Evolutionary conservation across 768 basidiomycete species (phyloP).

Genomic region (Phylloporus sp.): DNA sequence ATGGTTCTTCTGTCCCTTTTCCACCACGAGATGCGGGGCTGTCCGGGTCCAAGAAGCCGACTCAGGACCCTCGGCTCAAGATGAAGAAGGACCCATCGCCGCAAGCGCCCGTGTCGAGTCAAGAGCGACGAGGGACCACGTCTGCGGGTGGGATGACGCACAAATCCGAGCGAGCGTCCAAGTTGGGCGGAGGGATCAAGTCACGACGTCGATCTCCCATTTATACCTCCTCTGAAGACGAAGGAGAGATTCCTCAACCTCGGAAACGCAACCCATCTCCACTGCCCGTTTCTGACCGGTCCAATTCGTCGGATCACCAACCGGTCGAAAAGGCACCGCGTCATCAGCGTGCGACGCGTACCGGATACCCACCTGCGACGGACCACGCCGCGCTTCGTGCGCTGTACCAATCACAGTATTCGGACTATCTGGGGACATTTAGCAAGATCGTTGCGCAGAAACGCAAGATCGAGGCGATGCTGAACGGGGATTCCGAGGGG

Average conservation of each 20-base stretch:
- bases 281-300: slow-evolving; percentile 20
- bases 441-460: slow-evolving; percentile 46
- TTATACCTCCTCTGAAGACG: slow-evolving; percentile 66
- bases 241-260: slow-evolving; percentile 38
- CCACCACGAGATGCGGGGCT: slow-evolving; percentile 25
- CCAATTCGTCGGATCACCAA: slow-evolving; percentile 17
- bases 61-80: slow-evolving; percentile 30
- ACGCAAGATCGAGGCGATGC: slow-evolving; percentile 46
- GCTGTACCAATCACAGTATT: slow-evolving; percentile 49
- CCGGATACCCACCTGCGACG: slow-evolving; percentile 34
- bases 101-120: slow-evolving; percentile 10
- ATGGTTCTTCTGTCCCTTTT: slow-evolving; percentile 17
- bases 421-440: slow-evolving; percentile 46
- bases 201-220: slow-evolving; percentile 52
- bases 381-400: slow-evolving; percentile 50
- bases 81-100: slow-evolving; percentile 36
- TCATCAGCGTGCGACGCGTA: slow-evolving; percentile 29
- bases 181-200: slow-evolving; percentile 27
- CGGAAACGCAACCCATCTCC: slow-evolving; percentile 27
- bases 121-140: slow-evolving; percentile 10
- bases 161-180: slow-evolving; percentile 21
- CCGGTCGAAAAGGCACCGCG: slow-evolving; percentile 12
- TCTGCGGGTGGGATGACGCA: slow-evolving; percentile 3
- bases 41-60: slow-evolving; percentile 33
- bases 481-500: slow-evolving; percentile 50